Evolutionary conservation across 2,329 filamentous ascomycete genomes (phyloP), one percentile per base, ranked within the genome.

Genomic region (Ophiostoma perfectum): DNA sequence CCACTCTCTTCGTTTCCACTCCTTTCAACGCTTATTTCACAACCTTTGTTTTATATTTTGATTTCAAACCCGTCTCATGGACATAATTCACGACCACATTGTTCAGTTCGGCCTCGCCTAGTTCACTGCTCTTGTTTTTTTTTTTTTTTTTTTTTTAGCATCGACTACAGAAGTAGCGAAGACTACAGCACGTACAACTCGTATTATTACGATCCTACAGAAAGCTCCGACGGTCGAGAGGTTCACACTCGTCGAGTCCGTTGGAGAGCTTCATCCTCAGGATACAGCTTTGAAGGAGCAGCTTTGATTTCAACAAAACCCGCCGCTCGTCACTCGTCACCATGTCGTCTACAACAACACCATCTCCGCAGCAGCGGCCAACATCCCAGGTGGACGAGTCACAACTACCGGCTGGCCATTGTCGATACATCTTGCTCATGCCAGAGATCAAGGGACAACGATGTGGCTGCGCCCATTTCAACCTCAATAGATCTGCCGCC

Each of bases 401-500:
- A 49, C 79, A 79, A 65, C 79, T 88, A 36, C 85, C 85, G 14
- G 80, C 81, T 72, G 85, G 85, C 44, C 83, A 86, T 72, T 88
- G 85, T 72, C 83, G 84, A 70, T 87, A 84, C 73, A 86, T 88
- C 70, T 75, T 88, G 42, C 78, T 85, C 41, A 79, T 83, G 68
- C 83, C 85, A 5, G 83, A 85, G 73, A 79, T 85, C 74, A 84
- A 83, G 72, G 84, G 85, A 66, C 80, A 85, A 69, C 82, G 85
- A 60, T 88, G 85, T 75, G 84, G 81, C 62, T 88, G 85, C 72
- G 82, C 84, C 70, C 80, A 81, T 70, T 88, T 88, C 75, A 81
- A 81, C 4, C 80, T 83, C 69, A 86, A 86, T 75, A 79, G 78
- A 66, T 74, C 78, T n/a, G 77, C 83, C 11, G 84, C 85, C 0